These are phyloP conservation scores for Saxophila tyrrhenica DNA, from an alignment of 495 filamentous ascomycete genomes.

Conservation along the genomic window DNA sequence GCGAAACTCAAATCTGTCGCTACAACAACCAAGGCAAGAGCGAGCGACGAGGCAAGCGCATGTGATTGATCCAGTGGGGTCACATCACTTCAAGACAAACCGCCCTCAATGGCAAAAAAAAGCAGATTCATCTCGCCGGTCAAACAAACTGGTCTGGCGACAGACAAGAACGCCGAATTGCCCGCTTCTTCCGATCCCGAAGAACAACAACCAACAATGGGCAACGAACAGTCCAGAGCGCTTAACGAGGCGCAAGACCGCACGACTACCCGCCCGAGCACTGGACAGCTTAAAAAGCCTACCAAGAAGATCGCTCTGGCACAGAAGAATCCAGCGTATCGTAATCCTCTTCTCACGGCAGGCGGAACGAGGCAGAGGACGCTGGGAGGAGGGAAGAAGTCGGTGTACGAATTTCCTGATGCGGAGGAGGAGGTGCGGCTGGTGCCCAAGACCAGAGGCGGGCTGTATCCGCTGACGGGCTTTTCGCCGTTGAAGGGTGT, in stretches of 20 bases:
- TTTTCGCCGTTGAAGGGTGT: neutral
- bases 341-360: too few relatives aligned
- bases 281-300: neutral
- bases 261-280: neutral
- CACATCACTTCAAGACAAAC: neutral
- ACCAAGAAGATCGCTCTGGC: neutral
- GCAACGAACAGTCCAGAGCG: neutral
- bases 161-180: neutral
- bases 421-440: neutral
- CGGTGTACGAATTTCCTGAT: neutral
- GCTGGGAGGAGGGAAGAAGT: neutral
- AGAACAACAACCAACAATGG: neutral
- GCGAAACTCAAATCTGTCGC: neutral
- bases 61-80: neutral
- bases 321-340: neutral
- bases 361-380: neutral
- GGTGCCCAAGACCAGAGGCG: neutral
- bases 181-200: neutral
- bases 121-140: neutral
- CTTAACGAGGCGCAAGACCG: neutral
- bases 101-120: neutral
- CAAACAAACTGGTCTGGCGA: neutral
- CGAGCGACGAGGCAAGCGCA: too few relatives aligned
- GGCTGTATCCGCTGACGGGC: neutral
- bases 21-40: neutral